These are phyloP conservation scores for Symbiodinium pilosum DNA, from an alignment of 73 alveolate genomes.

Conservation along the genomic window DNA sequence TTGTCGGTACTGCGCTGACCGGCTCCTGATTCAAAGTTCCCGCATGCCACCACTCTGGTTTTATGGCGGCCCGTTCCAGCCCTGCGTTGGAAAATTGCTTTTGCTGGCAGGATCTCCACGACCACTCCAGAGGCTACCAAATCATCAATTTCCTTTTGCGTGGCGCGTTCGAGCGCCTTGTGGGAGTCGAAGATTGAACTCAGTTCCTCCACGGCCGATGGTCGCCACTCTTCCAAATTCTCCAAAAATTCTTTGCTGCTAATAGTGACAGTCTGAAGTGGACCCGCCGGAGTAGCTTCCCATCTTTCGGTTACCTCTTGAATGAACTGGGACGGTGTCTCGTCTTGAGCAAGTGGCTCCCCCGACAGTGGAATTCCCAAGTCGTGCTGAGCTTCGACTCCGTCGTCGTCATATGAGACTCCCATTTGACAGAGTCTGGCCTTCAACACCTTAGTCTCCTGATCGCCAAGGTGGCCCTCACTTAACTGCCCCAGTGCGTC, in stretches of 20 bases:
- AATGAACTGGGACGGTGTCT: too few relatives aligned
- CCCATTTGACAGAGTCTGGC: too few relatives aligned
- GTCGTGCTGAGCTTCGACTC: fast-evolving
- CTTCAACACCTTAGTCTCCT: too few relatives aligned
- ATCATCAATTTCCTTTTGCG: background rate
- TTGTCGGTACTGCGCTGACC: background rate
- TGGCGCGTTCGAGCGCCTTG: background rate
- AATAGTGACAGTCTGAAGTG: background rate
- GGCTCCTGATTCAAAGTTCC: background rate
- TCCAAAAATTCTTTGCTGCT: background rate
- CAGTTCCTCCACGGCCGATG: background rate
- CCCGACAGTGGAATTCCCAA: background rate
- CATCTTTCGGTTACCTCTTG: too few relatives aligned
- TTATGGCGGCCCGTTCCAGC: background rate
- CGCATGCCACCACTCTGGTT: background rate
- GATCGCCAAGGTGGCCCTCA: too few relatives aligned
- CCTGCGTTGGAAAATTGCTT: background rate
- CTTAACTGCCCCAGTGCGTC: too few relatives aligned
- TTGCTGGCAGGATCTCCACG: background rate
- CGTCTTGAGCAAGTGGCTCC: background rate
- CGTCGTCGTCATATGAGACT: too few relatives aligned
- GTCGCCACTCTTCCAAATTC: background rate
- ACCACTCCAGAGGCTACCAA: background rate
- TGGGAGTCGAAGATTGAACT: background rate
- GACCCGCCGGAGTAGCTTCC: background rate